A percentile compares a stretch with the other conserved stretches of the same genome.
Conservation (phyloP, 192 early-diverging fungal species). For the Backusella sp. region DNA sequence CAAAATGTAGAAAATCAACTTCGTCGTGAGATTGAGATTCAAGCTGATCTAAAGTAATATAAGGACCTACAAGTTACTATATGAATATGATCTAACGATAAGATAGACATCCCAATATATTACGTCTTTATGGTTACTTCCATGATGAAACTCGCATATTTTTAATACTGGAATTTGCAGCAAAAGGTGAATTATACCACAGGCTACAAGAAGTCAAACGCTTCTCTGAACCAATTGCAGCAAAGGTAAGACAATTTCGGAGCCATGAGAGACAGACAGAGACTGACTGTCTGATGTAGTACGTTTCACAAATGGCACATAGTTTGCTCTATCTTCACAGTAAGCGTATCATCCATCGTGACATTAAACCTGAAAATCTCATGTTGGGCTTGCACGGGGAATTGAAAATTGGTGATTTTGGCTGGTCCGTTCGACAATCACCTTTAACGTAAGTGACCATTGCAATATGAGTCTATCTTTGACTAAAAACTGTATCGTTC, state of each 20-base stretch:
- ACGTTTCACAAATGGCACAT: slow-evolving; percentile 84
- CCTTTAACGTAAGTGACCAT: not conserved
- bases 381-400: slow-evolving; percentile 84
- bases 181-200: slow-evolving; percentile 91
- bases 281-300: slow-evolving; percentile 45
- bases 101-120: slow-evolving; percentile 83
- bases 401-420: slow-evolving; percentile 96
- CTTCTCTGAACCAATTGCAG: slow-evolving; percentile 74
- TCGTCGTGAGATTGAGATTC: slow-evolving; percentile 94
- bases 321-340: slow-evolving; percentile 86
- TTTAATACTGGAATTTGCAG: slow-evolving; percentile 95
- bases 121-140: slow-evolving; percentile 95
- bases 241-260: slow-evolving; percentile 51
- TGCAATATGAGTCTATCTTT: slow-evolving; percentile 43
- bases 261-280: not conserved
- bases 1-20: slow-evolving; percentile 85
- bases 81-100: not conserved
- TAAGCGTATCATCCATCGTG: slow-evolving; percentile 92
- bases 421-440: slow-evolving; percentile 84
- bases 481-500: not conserved
- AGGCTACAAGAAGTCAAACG: slow-evolving; percentile 63
- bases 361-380: slow-evolving; percentile 97
- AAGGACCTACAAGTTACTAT: not conserved
- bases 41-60: slow-evolving; percentile 77
- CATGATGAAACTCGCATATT: slow-evolving; percentile 92